Evolutionary conservation across 345 rosid species (phyloP).

Genomic region (Streptanthus diversifolius): DNA sequence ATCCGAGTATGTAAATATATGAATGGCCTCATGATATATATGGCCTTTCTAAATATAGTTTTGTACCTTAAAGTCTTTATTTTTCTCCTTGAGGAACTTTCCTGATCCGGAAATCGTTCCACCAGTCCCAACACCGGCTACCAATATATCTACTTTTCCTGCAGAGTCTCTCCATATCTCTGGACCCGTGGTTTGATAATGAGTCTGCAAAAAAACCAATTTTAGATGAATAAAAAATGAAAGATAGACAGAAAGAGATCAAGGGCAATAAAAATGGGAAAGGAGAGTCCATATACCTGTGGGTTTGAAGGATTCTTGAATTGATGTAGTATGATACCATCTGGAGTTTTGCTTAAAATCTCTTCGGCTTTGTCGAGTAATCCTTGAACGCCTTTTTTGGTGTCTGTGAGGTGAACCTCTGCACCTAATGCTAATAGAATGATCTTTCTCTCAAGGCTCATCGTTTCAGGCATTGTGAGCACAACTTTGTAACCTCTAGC

Average conservation of each 20-base stretch:
- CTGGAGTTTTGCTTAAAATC: conserved; percentile 49
- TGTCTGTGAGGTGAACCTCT: conserved; percentile 50
- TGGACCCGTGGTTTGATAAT: conserved; percentile 67
- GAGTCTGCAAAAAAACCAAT: conserved; percentile 43
- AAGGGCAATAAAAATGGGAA: neutral
- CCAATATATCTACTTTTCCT: conserved; percentile 51
- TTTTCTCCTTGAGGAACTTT: conserved; percentile 44
- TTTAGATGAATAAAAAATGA: neutral
- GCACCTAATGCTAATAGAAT: conserved; percentile 73
- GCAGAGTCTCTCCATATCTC: conserved; percentile 67
- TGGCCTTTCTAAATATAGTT: neutral
- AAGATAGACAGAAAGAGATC: neutral
- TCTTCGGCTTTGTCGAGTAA: conserved; percentile 49
- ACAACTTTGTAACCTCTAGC: conserved; percentile 60
- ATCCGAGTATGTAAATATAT: neutral
- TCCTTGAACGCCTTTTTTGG: conserved; percentile 44
- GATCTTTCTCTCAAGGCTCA: conserved; percentile 63
- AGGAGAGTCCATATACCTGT: conserved; percentile 25
- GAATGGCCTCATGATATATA: neutral
- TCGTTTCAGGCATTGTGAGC: conserved; percentile 50
- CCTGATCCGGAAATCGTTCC: conserved; percentile 61
- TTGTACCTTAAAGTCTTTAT: conserved; percentile 40
- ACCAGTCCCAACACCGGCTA: conserved; percentile 60
- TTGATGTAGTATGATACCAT: conserved; percentile 48
- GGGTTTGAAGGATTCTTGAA: conserved; percentile 54